phyloP scores from a whole-genome alignment of 139 green algal genomes.

The Desmodesmus armatus region DNA sequence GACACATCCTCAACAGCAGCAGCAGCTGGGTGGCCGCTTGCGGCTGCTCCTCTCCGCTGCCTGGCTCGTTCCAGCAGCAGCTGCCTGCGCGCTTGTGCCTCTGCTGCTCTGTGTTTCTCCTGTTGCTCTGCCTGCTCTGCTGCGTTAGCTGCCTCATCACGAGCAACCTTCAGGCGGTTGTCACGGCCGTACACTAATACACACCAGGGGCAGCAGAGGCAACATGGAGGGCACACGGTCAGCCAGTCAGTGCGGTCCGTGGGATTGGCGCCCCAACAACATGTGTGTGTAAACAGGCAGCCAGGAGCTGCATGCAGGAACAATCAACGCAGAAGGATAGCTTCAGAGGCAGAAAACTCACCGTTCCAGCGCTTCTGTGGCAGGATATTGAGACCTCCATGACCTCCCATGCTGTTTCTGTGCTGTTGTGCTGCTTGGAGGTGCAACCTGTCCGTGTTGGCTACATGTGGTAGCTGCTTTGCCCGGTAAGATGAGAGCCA shows the following conservation, averaged over 20 bases:
- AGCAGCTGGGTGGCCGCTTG: neutral
- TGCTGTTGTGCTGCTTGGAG: too few relatives aligned
- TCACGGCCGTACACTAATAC: conserved; percentile 92
- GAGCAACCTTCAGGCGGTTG: conserved; percentile 75
- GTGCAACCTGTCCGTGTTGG: too few relatives aligned
- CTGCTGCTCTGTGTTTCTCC: conserved; percentile 56
- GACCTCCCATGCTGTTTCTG: conserved; percentile 86
- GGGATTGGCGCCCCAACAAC: neutral
- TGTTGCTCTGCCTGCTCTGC: conserved; percentile 48
- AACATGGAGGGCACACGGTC: neutral
- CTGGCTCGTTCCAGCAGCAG: conserved; percentile 64
- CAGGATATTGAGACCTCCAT: conserved; percentile 97
- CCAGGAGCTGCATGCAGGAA: neutral
- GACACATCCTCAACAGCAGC: neutral
- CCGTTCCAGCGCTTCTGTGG: conserved; percentile 96
- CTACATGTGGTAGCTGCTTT: too few relatives aligned
- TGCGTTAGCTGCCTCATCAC: conserved; percentile 63
- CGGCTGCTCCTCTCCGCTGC: conserved; percentile 27
- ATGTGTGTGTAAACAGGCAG: neutral
- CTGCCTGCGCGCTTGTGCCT: conserved; percentile 65
- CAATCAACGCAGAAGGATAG: neutral
- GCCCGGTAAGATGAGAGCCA: too few relatives aligned
- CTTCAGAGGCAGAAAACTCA: conserved; percentile 40
- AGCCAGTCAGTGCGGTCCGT: neutral
- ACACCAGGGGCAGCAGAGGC: neutral